Evolutionary conservation across 1,284 basidiomycete species (phyloP).

Genomic region (Puccinia coronata): DNA sequence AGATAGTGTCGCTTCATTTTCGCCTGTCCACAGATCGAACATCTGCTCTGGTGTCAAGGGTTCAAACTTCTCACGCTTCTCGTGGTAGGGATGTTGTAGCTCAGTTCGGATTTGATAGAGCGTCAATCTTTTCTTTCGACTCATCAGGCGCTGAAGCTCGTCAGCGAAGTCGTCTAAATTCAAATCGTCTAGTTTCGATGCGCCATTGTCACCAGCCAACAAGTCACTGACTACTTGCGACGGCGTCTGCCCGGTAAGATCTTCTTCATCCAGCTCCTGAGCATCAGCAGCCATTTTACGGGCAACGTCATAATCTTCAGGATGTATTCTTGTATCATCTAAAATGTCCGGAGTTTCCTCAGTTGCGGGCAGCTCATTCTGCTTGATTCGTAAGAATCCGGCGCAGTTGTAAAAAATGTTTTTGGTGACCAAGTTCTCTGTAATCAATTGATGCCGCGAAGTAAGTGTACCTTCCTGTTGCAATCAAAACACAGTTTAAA

Average conservation of each 20-base stretch:
- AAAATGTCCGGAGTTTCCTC: constrained; percentile 77
- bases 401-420: constrained; percentile 87
- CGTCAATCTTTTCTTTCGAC: constrained; percentile 76
- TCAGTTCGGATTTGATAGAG: constrained; percentile 86
- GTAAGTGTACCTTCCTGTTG: constrained; percentile 75
- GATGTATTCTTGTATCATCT: constrained; percentile 94
- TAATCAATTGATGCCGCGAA: constrained; percentile 82
- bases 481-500: constrained; percentile 50
- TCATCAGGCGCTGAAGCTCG: constrained; percentile 67
- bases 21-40: constrained; percentile 92
- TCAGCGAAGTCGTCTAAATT: constrained; percentile 95
- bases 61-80: constrained; percentile 72
- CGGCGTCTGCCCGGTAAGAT: constrained; percentile 72
- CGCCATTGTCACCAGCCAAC: constrained; percentile 70
- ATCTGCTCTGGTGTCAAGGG: constrained; percentile 76
- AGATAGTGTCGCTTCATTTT: constrained; percentile 76
- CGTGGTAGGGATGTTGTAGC: constrained; percentile 79
- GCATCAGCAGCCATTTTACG: constrained; percentile 99
- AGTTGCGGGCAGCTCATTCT: constrained; percentile 69
- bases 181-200: constrained; percentile 81
- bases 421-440: constrained; percentile 70
- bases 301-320: constrained; percentile 95
- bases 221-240: constrained; percentile 77
- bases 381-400: constrained; percentile 83
- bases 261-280: constrained; percentile 90